These are phyloP conservation scores for Venturia pyrina DNA, from an alignment of 2,329 filamentous ascomycete species.

Conservation along the genomic window DNA sequence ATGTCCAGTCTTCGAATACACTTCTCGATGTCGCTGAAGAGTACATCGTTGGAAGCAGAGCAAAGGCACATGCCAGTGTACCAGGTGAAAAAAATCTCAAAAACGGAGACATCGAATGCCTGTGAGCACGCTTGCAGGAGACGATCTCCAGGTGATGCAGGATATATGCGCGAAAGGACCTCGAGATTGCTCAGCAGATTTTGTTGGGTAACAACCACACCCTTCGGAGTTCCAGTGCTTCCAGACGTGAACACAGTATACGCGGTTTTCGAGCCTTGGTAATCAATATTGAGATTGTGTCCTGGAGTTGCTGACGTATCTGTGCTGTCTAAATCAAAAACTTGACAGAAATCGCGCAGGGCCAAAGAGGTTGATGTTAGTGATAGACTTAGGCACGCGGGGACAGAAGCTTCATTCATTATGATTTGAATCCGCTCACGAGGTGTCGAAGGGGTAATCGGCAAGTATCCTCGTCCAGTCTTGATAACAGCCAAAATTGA, in stretches of 20 bases:
- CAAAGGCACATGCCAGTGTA: constrained; percentile 68
- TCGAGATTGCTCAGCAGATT: constrained; percentile 71
- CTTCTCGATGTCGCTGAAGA: constrained; percentile 63
- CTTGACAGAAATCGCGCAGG: constrained; percentile 7
- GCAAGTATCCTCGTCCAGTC: constrained; percentile 68
- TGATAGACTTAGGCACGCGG: constrained; percentile 34
- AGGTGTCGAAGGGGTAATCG: constrained; percentile 65
- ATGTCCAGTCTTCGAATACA: constrained; percentile 53
- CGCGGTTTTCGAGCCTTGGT: constrained; percentile 45
- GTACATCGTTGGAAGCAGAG: constrained; percentile 59
- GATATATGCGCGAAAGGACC: constrained; percentile 56
- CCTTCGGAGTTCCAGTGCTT: constrained; percentile 71
- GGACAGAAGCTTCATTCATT: constrained; percentile 48
- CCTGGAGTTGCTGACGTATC: constrained; percentile 23
- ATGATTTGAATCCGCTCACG: constrained; percentile 50
- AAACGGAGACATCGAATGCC: constrained; percentile 78
- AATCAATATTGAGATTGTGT: constrained; percentile 29
- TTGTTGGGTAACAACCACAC: constrained; percentile 64
- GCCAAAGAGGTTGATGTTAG: constrained; percentile 13
- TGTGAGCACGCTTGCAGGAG: constrained; percentile 76
- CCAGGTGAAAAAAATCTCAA: constrained; percentile 85
- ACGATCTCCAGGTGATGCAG: constrained; percentile 41
- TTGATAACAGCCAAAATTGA: constrained; percentile 67
- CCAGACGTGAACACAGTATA: constrained; percentile 81
- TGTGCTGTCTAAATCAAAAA: constrained; percentile 23